phyloP scores from a whole-genome alignment of 2,329 filamentous ascomycete genomes.

The Dendryphion nanum region DNA sequence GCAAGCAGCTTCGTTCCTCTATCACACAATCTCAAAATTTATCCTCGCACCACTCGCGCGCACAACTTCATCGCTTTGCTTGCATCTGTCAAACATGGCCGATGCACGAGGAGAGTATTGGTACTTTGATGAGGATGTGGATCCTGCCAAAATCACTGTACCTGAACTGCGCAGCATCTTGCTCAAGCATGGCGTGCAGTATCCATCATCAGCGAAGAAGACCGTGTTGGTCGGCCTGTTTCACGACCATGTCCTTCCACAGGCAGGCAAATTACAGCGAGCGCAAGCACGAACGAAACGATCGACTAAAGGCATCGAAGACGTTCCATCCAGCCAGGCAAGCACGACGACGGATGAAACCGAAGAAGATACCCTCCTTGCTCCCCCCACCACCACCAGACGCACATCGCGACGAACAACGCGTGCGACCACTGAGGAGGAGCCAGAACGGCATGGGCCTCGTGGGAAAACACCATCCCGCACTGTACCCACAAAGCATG shows the following conservation, averaged over 20 bases:
- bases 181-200: conserved; percentile 81
- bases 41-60: no score
- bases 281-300: conserved; percentile 77
- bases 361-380: conserved; percentile 41
- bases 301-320: conserved; percentile 79
- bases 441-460: conserved; percentile 10
- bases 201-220: conserved; percentile 90
- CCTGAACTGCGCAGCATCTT: conserved; percentile 88
- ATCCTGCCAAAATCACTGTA: conserved; percentile 78
- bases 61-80: no score
- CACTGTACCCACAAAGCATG: conserved; percentile 45
- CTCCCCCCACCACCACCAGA: conserved; percentile 38
- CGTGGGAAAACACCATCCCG: conserved; percentile 35
- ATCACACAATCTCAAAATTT: no score
- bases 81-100: conserved; percentile 24
- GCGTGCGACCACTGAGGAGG: conserved; percentile 44
- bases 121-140: conserved; percentile 85
- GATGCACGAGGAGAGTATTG: conserved; percentile 37
- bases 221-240: conserved; percentile 82
- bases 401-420: conserved; percentile 34
- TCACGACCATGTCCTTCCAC: conserved; percentile 72
- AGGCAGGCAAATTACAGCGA: conserved; percentile 72
- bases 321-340: conserved; percentile 65
- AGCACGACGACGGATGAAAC: conserved; percentile 58
- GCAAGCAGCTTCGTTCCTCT: no score